Conservation (phyloP, 345 rosid genomes). For the Gossypium turneri region DNA sequence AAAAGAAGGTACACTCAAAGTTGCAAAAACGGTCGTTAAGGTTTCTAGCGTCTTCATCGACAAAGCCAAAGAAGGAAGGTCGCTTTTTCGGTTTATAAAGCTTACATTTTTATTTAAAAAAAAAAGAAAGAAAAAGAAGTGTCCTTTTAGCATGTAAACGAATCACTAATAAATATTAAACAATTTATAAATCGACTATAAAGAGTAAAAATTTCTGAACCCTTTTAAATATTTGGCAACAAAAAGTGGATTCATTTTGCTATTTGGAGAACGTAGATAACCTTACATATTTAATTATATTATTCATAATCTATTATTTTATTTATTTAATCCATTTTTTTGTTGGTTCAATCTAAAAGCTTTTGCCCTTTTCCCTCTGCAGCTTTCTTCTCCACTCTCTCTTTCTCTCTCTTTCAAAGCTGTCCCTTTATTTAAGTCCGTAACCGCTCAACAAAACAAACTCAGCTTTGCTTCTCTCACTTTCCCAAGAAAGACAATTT, state of each 20-base stretch:
- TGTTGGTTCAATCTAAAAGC: constrained; percentile 17
- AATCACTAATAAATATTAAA: no score
- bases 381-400: constrained; percentile 27
- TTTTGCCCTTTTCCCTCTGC: constrained; percentile 38
- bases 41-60: neutral
- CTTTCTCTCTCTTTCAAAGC: neutral
- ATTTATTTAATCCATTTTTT: neutral
- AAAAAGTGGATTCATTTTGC: no score
- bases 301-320: no score
- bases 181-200: no score
- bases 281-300: no score
- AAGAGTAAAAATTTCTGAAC: no score
- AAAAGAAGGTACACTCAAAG: neutral
- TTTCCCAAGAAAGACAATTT: constrained; percentile 14
- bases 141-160: neutral
- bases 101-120: neutral
- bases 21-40: neutral
- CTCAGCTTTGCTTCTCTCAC: constrained; percentile 1
- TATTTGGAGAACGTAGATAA: no score
- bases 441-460: constrained; percentile 8
- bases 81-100: neutral
- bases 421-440: neutral
- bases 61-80: neutral
- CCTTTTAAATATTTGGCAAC: no score
- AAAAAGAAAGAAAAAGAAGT: neutral